Conservation (phyloP, 257 asterid species). For the Verbena officinalis region DNA sequence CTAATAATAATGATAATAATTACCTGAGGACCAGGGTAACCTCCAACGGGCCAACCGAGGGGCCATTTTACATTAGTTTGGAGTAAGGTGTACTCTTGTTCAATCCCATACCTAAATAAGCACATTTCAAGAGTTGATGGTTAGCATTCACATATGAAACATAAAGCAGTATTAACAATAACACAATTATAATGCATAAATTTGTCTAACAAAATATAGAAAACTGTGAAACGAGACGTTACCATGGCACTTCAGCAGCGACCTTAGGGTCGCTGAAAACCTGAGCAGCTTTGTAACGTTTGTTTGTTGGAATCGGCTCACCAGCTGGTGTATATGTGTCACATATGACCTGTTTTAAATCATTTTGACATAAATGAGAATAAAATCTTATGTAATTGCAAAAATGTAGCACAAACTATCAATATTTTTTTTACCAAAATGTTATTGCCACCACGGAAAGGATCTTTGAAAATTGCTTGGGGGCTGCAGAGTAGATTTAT, state of each 20-base stretch:
- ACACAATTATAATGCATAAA: too few relatives aligned
- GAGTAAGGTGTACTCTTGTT: conserved; percentile 92
- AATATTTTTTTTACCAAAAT: conserved; percentile 68
- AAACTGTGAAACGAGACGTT: conserved; percentile 21
- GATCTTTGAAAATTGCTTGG: conserved; percentile 97
- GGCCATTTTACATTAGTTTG: conserved; percentile 90
- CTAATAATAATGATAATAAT: too few relatives aligned
- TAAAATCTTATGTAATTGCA: background rate
- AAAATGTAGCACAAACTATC: background rate
- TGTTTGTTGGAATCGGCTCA: conserved; percentile 96
- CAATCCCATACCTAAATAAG: conserved; percentile 80
- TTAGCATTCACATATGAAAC: conserved; percentile 3
- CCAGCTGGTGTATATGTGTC: conserved; percentile 96
- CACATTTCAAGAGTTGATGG: conserved; percentile 7
- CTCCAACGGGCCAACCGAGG: conserved; percentile 97
- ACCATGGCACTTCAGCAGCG: conserved; percentile 89
- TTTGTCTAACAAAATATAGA: too few relatives aligned
- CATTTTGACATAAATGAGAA: conserved; percentile 9
- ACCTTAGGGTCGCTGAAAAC: conserved; percentile 83
- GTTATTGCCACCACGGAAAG: conserved; percentile 97
- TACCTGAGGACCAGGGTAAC: conserved; percentile 99
- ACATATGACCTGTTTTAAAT: conserved; percentile 72
- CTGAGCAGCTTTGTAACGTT: conserved; percentile 87
- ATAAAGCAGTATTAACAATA: background rate
- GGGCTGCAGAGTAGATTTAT: conserved; percentile 56